Base-by-base conservation (phyloP, 805 yeast genomes). In the Ogataea pilisensis region DNA sequence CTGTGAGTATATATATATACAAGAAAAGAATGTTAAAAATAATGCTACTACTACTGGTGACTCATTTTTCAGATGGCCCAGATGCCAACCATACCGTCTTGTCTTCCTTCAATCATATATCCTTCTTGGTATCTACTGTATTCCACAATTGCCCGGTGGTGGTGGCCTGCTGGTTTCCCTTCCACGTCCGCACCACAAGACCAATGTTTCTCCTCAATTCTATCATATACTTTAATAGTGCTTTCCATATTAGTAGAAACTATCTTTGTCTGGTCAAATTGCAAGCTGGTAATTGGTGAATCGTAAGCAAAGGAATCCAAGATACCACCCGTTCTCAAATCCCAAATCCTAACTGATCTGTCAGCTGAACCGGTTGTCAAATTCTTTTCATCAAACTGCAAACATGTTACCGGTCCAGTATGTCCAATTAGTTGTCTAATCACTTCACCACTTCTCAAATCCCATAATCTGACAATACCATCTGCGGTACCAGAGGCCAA, bases 401-500 rank as follows among this genome's bases (percentile, higher is more conserved):
- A 63, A 27, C 80, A 68, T 0, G 88, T 76, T 8, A 84, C 76
- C 2, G 88, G 76, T 1, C 79, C 82, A 3, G 85, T 78, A 55
- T 83, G 90, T 0, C 91, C 90, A 28, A 72, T 63, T 17, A 82
- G 58, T 11, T 78, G 68, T 46, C 83, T 64, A 33, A 78, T 76
- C 14, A 80, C 80, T 47, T 78, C 82, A 4, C 88, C 88, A 19
- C 78, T 68, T 52, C 93, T 69, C 45, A 84, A 60, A 62, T 84
- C 93, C 90, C 91, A 84, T 18, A 84, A 63, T 39, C 93, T 63
- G 2, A 84, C 87, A 6, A 79, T 58, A 1, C 91, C 91, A 59
- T 84, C 91, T 14, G 78, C 77, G 0, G 89, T 80, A 37, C 91
- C 93, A 0, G 88, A 77, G 0, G 91, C 91, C 48, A 84, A 63